These are phyloP conservation scores for Tympanopsis confertula DNA, from an alignment of 2,329 filamentous ascomycete genomes.

Conservation along the genomic window DNA sequence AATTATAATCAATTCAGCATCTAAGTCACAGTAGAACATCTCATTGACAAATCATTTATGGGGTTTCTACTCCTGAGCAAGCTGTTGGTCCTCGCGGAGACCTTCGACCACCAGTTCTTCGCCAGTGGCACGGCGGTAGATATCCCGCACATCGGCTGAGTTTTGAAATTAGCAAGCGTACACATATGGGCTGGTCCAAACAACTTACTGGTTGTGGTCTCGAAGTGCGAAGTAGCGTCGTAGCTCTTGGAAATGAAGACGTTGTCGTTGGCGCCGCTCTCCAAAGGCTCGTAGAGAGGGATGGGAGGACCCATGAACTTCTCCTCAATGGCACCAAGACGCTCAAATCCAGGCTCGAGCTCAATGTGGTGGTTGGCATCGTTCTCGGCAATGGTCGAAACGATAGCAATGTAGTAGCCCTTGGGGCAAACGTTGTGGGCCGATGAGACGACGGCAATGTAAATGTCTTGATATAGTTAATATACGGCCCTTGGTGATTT, in stretches of 20 bases:
- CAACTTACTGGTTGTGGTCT: conserved; percentile 49
- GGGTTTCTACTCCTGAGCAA: conserved; percentile 58
- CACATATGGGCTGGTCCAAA: background rate
- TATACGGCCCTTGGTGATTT: background rate
- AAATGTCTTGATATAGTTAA: conserved; percentile 57
- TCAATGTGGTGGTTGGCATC: conserved; percentile 90
- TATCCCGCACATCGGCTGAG: conserved; percentile 85
- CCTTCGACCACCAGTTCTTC: conserved; percentile 83
- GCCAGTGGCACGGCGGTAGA: conserved; percentile 74
- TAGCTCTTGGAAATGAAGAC: conserved; percentile 98
- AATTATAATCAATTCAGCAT: too few relatives aligned
- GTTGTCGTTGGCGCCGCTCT: conserved; percentile 73
- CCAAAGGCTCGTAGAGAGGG: conserved; percentile 82
- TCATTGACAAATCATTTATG: too few relatives aligned
- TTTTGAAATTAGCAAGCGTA: background rate
- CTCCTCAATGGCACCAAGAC: conserved; percentile 88
- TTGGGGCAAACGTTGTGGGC: conserved; percentile 98
- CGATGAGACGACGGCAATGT: conserved; percentile 88
- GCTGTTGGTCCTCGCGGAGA: conserved; percentile 66
- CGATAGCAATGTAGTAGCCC: conserved; percentile 97
- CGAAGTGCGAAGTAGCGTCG: conserved; percentile 94
- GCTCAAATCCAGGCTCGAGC: conserved; percentile 81
- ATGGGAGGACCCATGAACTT: conserved; percentile 89
- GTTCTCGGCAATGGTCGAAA: conserved; percentile 91
- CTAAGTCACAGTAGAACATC: too few relatives aligned